Evolutionary conservation across 306 rosid genomes (phyloP), one percentile per base, ranked within the genome.

Genomic region (Quillaja saponaria): DNA sequence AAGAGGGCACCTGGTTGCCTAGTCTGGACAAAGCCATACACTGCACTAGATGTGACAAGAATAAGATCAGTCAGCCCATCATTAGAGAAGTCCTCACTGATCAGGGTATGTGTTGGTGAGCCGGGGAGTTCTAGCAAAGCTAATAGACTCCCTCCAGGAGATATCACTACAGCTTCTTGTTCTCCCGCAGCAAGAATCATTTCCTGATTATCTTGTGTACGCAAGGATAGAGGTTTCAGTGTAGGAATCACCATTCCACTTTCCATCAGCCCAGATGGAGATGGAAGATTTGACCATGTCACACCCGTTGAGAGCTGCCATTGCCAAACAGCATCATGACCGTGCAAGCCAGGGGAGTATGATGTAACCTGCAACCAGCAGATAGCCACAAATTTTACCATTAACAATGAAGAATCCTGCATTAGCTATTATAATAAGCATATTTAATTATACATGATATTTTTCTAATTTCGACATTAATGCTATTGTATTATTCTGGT

Each of bases 1-100:
- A 94, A 94, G 69, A 94, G 87, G 49, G 96, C 99, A 15, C 99
- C 99, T 0, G 99, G 97, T 71, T 89, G 99, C 79, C 97, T 72
- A 48, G 97, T 89, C 78, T 94, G 99, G 57, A 94, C 95, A 52
- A 89, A 89, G 21, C 97, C 99, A 14, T 94, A 94, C 0, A 94
- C 83, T 51, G 97, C 99, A 1, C 71, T 89, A 5, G 91, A 75
- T 49, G 96, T 89, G 59, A 94, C 95, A 1, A 94, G 80, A 74
- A 92, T 71, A n/a, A 92, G 77, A 71, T 92, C 99, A 8, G 87
- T 78, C 49, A 92, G 99, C 35, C 99, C 99, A 33, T 92, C 97
- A 40, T 87, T 92, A 4, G 99, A 92, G 79, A 89, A 92, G 81
- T 92, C 99, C 80, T 89, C 95, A 2, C 66, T 1, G 72, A 92